These are phyloP conservation scores for Stephania cephalantha DNA, from an alignment of 164 flowering plant genomes.

Conservation along the genomic window DNA sequence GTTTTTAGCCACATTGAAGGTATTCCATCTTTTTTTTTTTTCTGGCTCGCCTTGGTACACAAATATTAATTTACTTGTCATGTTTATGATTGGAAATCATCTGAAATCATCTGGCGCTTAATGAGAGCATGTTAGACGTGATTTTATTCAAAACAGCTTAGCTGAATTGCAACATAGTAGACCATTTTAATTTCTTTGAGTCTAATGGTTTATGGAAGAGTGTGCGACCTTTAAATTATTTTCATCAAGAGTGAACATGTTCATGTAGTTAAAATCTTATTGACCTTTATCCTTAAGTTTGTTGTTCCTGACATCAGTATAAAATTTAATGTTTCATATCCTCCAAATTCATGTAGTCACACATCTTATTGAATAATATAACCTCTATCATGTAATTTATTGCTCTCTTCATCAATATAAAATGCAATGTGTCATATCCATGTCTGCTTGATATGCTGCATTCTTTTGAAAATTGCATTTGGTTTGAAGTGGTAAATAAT, in stretches of 20 bases:
- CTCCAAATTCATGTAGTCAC: background rate
- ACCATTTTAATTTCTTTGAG: background rate
- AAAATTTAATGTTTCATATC: too few species aligned
- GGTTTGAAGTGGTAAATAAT: background rate
- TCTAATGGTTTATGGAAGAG: constrained; percentile 1
- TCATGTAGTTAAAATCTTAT: too few species aligned
- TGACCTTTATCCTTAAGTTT: too few species aligned
- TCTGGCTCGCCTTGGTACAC: background rate
- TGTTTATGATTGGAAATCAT: background rate
- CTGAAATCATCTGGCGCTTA: background rate
- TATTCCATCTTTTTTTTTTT: constrained; percentile 13
- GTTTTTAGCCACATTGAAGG: constrained; percentile 94
- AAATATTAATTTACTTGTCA: background rate
- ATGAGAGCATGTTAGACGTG: background rate
- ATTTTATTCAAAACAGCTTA: background rate
- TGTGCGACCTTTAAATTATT: background rate
- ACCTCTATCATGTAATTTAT: background rate
- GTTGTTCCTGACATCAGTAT: too few species aligned
- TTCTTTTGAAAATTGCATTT: background rate
- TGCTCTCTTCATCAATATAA: background rate
- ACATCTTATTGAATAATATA: background rate
- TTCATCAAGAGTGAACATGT: background rate
- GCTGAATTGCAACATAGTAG: background rate
- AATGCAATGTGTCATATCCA: background rate
- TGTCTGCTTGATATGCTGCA: background rate